Conservation (phyloP, 371 early-diverging fungal genomes). For the Circinella minor region DNA sequence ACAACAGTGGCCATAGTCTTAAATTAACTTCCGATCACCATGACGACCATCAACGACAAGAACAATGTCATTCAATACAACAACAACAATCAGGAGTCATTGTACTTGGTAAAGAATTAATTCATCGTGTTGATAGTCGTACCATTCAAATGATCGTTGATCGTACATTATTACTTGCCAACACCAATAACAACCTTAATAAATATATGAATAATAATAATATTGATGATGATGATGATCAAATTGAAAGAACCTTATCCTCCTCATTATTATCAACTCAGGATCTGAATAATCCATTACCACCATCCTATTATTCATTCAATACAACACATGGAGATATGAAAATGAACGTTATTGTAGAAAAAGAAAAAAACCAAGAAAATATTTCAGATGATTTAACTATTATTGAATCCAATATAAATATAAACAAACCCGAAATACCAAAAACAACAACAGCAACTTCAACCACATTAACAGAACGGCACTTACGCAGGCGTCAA, state of each 20-base stretch:
- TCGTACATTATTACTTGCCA: neutral
- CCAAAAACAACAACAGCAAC: neutral
- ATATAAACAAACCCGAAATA: neutral
- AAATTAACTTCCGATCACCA: slow-evolving; percentile 6
- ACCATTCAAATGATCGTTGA: slow-evolving; percentile 7
- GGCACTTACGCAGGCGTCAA: neutral
- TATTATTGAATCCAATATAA: neutral
- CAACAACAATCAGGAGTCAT: too few relatives aligned
- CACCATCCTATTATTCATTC: too few relatives aligned
- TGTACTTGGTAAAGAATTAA: slow-evolving; percentile 3
- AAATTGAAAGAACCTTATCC: too few relatives aligned
- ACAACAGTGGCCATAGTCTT: too few relatives aligned
- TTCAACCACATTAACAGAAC: slow-evolving; percentile 5
- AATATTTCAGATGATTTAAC: neutral
- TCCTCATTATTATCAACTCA: too few relatives aligned
- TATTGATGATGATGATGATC: neutral
- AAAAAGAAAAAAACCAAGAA: neutral
- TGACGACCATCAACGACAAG: neutral
- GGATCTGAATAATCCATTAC: too few relatives aligned
- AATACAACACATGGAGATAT: too few relatives aligned
- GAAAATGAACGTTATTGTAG: too few relatives aligned
- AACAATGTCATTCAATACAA: neutral
- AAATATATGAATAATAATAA: neutral
- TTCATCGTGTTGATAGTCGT: slow-evolving; percentile 7
- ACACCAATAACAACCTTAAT: neutral